Evolutionary conservation across 306 rosid genomes (phyloP).

Genomic region (Quercus robur): DNA sequence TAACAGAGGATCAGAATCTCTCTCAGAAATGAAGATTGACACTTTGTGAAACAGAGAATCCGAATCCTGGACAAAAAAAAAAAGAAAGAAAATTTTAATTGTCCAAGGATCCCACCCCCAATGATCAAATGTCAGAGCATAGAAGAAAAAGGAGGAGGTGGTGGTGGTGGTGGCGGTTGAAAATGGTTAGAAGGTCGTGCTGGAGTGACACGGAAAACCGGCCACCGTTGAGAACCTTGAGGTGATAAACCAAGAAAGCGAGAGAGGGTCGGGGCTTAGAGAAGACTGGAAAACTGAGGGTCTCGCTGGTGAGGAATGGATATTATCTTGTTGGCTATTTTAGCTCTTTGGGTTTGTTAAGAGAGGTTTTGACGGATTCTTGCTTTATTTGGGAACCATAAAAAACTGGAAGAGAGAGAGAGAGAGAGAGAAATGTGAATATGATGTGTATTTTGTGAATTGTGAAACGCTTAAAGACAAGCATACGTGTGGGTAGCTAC

Average conservation of each 20-base stretch:
- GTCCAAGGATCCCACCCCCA: neutral
- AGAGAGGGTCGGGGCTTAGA: neutral
- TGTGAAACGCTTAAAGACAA: constrained; percentile 3
- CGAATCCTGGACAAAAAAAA: neutral
- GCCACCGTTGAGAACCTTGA: neutral
- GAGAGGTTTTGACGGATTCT: neutral
- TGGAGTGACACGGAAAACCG: neutral
- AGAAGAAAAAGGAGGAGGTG: neutral
- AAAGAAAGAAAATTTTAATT: neutral
- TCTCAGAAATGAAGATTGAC: neutral
- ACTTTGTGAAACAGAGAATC: neutral
- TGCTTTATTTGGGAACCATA: neutral
- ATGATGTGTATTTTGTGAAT: too few species aligned
- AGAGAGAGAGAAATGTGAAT: neutral
- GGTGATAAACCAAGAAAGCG: too few species aligned
- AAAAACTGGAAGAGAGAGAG: neutral
- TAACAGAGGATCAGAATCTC: neutral
- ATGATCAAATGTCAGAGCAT: neutral
- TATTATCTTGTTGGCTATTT: neutral
- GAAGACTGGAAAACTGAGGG: neutral
- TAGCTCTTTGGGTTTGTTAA: neutral
- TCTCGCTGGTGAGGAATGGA: neutral
- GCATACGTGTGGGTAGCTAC: constrained; percentile 10
- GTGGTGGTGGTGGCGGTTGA: neutral
- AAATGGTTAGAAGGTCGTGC: neutral